Evolutionary conservation across 371 early-diverging fungal species (phyloP), one percentile per base, ranked within the genome.

Genomic region (Quaeritorhiza haematococci): DNA sequence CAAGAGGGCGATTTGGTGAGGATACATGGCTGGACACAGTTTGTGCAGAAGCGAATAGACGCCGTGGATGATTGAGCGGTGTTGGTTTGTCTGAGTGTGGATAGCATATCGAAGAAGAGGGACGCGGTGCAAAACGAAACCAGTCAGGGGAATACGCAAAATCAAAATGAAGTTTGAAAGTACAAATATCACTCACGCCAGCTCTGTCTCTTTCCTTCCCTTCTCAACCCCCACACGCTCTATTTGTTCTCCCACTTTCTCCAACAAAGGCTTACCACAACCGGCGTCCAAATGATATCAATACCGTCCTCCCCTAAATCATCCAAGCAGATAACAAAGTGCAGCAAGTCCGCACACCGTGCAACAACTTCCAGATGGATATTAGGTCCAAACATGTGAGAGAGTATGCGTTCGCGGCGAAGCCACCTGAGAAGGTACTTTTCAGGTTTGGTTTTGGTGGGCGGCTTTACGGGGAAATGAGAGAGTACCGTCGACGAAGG

Each of bases 321-420:
- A n/a, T 60, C 56, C 19, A 68, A 61, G 33, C 71, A 62, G n/a
- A 67, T 61, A 45, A 74, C 28, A 51, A 74, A 74, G 4, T 47
- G 58, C 33, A 74, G 48, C 30, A 74, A 59, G 24, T 74, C 72
- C 21, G 67, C 65, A 34, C 74, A 72, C 29, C 75, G 48, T 28
- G 72, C 74, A 21, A 74, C 72, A 38, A 74, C 68, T 47, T 74
- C 75, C 46, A 74, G 48, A 52, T 74, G 75, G n/a, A 74, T 72
- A 38, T 75, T 75, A 3, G 72, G 59, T 29, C 75, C 75, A 57
- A 76, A 74, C 26, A 74, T 71, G 26, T 68, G 67, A 24, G 64
- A 67, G 7, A 74, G 56, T 28, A 74, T 68, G 44, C 62, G 61
- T 32, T 74, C 27, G 33, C 59, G 56, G 24, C 68, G 65, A 2